phyloP scores from a whole-genome alignment of 179 eudicot genomes.

The Carnegiea gigantea region DNA sequence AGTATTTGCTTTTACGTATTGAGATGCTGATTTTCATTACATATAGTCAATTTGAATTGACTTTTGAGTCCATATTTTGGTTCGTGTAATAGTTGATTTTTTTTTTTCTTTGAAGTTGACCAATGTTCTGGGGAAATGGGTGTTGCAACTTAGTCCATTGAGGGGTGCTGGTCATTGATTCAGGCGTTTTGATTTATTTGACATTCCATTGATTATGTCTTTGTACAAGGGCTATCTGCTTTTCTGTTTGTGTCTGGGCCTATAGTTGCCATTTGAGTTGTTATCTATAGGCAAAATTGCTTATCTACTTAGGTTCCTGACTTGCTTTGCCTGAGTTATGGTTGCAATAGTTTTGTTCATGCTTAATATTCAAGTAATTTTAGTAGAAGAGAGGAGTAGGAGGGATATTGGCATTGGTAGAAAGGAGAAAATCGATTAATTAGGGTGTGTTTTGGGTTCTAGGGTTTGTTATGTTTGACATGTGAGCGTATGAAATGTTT shows the following conservation, averaged over 20 bases:
- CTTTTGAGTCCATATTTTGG: background rate
- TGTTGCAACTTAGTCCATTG: background rate
- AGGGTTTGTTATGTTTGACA: background rate
- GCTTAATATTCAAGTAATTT: background rate
- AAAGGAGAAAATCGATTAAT: background rate
- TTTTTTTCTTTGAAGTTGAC: slow-evolving; percentile 5
- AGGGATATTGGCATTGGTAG: background rate
- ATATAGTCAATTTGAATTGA: background rate
- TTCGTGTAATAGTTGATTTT: background rate
- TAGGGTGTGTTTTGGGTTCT: background rate
- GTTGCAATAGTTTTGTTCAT: background rate
- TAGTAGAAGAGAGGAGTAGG: background rate
- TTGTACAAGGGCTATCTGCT: background rate
- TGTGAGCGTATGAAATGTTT: background rate
- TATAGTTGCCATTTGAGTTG: slow-evolving; percentile 3
- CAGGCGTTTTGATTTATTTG: slow-evolving; percentile 11
- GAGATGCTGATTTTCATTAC: background rate
- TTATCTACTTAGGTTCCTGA: slow-evolving; percentile 7
- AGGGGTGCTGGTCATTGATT: slow-evolving; percentile 6
- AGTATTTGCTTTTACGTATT: background rate
- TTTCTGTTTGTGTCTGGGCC: background rate
- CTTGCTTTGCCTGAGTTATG: background rate
- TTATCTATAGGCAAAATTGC: background rate
- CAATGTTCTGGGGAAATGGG: slow-evolving; percentile 11
- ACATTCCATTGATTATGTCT: background rate